These are phyloP conservation scores for Fraxinus xanthoxyloides DNA, from an alignment of 305 asterid genomes.

Conservation along the genomic window DNA sequence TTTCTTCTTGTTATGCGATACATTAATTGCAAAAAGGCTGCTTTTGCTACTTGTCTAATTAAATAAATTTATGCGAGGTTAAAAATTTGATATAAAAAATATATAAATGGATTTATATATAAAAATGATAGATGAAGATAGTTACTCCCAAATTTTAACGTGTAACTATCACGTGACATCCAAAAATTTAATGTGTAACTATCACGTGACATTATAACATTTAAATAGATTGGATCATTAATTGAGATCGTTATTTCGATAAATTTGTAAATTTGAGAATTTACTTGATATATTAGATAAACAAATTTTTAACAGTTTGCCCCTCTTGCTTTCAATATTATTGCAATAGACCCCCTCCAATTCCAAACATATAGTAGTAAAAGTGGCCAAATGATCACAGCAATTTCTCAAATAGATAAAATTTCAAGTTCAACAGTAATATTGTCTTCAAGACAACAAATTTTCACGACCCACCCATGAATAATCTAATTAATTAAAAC, in stretches of 20 bases:
- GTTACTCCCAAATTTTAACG: too few species aligned
- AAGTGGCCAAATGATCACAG: neutral
- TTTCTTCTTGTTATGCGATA: too few species aligned
- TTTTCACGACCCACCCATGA: conserved; percentile 29
- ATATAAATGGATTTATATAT: too few species aligned
- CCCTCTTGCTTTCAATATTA: neutral
- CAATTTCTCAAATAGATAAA: neutral
- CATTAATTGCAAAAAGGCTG: too few species aligned
- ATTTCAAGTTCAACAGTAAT: neutral
- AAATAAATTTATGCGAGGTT: too few species aligned
- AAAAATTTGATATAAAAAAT: too few species aligned
- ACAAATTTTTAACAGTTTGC: neutral
- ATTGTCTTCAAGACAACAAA: conserved; percentile 2
- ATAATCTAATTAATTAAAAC: conserved; percentile 26
- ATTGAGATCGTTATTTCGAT: too few species aligned
- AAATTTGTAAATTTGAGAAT: neutral
- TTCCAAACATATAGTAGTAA: neutral
- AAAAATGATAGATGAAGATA: too few species aligned
- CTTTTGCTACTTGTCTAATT: too few species aligned
- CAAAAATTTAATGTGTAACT: too few species aligned
- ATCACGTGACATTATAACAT: neutral
- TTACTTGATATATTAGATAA: neutral
- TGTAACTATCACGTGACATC: neutral
- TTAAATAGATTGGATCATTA: neutral
- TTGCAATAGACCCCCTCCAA: neutral